Conservation (phyloP, 169 alveolate species). For the Plasmodium inui region DNA sequence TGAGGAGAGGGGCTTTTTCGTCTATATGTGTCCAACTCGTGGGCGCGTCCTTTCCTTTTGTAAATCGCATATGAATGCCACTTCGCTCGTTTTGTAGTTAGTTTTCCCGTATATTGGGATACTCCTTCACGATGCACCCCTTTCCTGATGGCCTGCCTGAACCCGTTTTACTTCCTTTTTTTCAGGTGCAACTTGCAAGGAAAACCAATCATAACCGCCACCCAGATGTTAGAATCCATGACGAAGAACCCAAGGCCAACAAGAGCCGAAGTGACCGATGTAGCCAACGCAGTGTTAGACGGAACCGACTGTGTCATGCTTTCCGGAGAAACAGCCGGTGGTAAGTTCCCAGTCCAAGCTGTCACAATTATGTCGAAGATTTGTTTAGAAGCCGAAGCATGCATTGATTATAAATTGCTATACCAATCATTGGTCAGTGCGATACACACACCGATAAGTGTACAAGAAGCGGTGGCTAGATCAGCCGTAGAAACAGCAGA, state of each 20-base stretch:
- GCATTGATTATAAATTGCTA: slow-evolving; percentile 82
- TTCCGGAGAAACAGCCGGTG: slow-evolving; percentile 92
- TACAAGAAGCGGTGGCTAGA: slow-evolving; percentile 91
- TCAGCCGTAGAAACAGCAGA: slow-evolving; percentile 92
- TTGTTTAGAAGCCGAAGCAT: slow-evolving; percentile 90
- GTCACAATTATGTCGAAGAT: slow-evolving; percentile 89
- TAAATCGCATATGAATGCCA: neutral
- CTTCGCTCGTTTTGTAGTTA: neutral
- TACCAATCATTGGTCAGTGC: slow-evolving; percentile 80
- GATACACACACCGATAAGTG: slow-evolving; percentile 83
- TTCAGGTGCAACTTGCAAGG: slow-evolving; percentile 93
- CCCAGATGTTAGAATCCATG: slow-evolving; percentile 99
- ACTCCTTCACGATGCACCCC: neutral
- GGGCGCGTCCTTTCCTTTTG: neutral
- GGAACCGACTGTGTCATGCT: slow-evolving; percentile 98
- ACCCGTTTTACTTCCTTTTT: neutral
- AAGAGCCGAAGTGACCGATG: slow-evolving; percentile 99
- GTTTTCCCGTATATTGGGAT: neutral
- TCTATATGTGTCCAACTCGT: neutral
- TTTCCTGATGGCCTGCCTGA: neutral
- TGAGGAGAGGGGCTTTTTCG: neutral
- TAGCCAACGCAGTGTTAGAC: slow-evolving; percentile 98
- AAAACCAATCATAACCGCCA: slow-evolving; percentile 98
- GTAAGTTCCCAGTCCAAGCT: slow-evolving; percentile 86
- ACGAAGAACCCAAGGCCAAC: slow-evolving; percentile 97